These are phyloP conservation scores for Pythium pyrilobum DNA, from an alignment of 352 stramenopile species.

Conservation along the genomic window DNA sequence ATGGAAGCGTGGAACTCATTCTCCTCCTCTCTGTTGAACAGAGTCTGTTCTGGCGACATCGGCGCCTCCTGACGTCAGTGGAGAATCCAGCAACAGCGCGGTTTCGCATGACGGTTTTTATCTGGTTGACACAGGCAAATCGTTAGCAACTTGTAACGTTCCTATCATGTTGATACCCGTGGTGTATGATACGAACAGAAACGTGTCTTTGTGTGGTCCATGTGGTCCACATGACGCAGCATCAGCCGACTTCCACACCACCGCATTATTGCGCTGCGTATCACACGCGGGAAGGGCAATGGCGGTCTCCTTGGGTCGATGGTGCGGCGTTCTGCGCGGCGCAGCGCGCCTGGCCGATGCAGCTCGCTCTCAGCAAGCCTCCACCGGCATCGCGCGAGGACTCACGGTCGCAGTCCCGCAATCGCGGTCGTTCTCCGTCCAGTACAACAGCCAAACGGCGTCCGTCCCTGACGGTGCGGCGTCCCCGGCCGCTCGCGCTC, in stretches of 20 bases:
- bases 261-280: not conserved
- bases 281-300: not conserved
- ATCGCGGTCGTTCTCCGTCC: constrained; percentile 10
- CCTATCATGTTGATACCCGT: too few relatives aligned
- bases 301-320: not conserved
- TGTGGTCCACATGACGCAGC: not conserved
- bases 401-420: not conserved
- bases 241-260: not conserved
- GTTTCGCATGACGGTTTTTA: too few relatives aligned
- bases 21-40: too few relatives aligned
- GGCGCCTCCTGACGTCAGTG: too few relatives aligned
- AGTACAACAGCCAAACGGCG: not conserved
- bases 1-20: too few relatives aligned
- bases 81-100: too few relatives aligned
- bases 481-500: not conserved
- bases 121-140: too few relatives aligned
- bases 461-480: not conserved
- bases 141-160: too few relatives aligned
- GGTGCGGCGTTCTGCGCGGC: not conserved
- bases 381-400: not conserved
- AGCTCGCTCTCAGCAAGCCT: not conserved
- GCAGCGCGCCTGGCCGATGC: not conserved
- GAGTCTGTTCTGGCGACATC: too few relatives aligned
- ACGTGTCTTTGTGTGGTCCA: constrained; percentile 4
- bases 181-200: too few relatives aligned